These are phyloP conservation scores for Fusarium burgessii DNA, from an alignment of 2,329 filamentous ascomycete genomes.

Conservation along the genomic window DNA sequence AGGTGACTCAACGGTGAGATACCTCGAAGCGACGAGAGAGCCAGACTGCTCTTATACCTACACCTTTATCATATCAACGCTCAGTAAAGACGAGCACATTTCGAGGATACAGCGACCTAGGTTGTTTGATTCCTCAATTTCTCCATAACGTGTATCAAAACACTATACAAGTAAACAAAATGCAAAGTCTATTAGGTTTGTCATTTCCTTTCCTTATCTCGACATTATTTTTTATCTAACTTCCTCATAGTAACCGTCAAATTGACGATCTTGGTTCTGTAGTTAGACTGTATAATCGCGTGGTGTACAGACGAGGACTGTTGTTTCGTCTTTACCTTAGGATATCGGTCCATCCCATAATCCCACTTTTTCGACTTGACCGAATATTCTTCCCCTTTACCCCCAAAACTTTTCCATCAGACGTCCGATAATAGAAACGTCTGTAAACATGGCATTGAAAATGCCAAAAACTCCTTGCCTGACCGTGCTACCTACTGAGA, in stretches of 20 bases:
- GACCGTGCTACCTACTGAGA: constrained; percentile 58
- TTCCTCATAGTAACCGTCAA: constrained; percentile 7
- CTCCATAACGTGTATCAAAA: neutral
- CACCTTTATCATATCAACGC: neutral
- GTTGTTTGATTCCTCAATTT: neutral
- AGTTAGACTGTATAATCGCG: constrained; percentile 2
- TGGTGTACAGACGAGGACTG: constrained; percentile 5
- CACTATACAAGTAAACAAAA: constrained; percentile 23
- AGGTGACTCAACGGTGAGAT: constrained; percentile 34
- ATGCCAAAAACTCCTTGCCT: constrained; percentile 38
- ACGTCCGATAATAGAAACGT: neutral
- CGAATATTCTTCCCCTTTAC: neutral
- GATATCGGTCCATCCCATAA: constrained; percentile 2
- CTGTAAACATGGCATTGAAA: constrained; percentile 33
- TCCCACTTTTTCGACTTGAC: neutral
- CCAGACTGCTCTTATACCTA: constrained; percentile 25
- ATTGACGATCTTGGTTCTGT: constrained; percentile 20
- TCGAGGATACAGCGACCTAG: neutral
- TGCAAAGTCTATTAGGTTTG: constrained; percentile 35
- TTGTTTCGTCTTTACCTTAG: constrained; percentile 1
- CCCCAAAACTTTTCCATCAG: neutral
- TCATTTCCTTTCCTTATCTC: neutral
- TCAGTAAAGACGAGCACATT: neutral
- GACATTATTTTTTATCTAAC: neutral
- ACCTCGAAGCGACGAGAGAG: constrained; percentile 41